Conservation (phyloP, 768 basidiomycete species). For the Mycena floridula region DNA sequence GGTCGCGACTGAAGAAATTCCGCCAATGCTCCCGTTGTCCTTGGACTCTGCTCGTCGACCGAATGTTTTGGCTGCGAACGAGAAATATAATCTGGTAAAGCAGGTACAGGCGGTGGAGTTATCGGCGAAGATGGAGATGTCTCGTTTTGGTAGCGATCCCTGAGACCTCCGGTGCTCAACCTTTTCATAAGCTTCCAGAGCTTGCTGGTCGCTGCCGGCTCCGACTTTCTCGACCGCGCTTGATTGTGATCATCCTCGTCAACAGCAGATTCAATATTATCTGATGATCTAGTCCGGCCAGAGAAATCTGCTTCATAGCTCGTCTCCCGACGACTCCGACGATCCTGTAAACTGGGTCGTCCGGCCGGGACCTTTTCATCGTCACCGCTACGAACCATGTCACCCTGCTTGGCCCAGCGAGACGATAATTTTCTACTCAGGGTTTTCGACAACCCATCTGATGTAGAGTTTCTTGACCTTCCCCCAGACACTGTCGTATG, state of each 20-base stretch:
- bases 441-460: slow-evolving; percentile 15
- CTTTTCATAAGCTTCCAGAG: slow-evolving; percentile 69
- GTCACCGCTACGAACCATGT: no score
- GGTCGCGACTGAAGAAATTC: not conserved
- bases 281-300: no score
- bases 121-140: slow-evolving; percentile 11
- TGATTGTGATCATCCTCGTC: no score
- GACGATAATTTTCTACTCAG: slow-evolving; percentile 31
- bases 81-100: slow-evolving; percentile 41
- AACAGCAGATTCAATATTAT: no score
- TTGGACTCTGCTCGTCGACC: slow-evolving; percentile 3
- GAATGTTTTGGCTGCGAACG: slow-evolving; percentile 4
- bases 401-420: slow-evolving; percentile 16
- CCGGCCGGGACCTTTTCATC: no score
- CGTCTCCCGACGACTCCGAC: slow-evolving; percentile 6
- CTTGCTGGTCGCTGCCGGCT: slow-evolving; percentile 22
- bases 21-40: no score
- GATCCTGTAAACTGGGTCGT: slow-evolving; percentile 30
- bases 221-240: slow-evolving; percentile 12
- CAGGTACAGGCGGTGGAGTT: slow-evolving; percentile 52
- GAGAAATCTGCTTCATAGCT: slow-evolving; percentile 3
- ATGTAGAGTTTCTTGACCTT: not conserved
- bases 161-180: slow-evolving; percentile 57
- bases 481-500: not conserved
- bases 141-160: slow-evolving; percentile 40